Evolutionary conservation across 306 rosid species (phyloP).

Genomic region (Sphenostylis stenocarpa): DNA sequence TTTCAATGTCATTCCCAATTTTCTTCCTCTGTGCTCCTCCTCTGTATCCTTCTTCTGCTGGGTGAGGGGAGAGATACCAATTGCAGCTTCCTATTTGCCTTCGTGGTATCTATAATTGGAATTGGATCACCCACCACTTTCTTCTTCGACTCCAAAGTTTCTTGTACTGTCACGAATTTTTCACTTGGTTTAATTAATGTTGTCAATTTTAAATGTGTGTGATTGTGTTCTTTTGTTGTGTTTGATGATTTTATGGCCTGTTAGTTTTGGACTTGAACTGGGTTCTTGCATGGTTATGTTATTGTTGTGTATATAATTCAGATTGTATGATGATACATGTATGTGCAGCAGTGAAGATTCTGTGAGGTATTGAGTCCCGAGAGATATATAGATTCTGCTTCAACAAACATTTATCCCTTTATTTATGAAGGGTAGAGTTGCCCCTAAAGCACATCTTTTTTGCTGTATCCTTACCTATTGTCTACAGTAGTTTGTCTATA

Average conservation of each 20-base stretch:
- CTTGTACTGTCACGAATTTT: conserved; percentile 4
- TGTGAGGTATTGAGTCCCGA: neutral
- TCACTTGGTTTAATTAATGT: neutral
- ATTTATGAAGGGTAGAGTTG: neutral
- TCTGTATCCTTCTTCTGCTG: neutral
- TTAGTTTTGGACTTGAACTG: neutral
- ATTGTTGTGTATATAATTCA: neutral
- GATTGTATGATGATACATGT: neutral
- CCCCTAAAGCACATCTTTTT: neutral
- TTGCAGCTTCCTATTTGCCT: conserved; percentile 34
- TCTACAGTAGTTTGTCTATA: neutral
- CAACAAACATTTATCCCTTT: neutral
- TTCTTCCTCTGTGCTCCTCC: neutral
- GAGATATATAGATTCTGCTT: neutral
- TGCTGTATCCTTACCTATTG: neutral
- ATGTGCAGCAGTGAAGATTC: neutral
- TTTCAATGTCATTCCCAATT: neutral
- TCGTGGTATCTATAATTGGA: neutral
- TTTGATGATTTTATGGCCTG: neutral
- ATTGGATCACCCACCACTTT: neutral
- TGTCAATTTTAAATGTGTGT: neutral
- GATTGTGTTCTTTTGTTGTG: neutral
- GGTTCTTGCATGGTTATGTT: neutral
- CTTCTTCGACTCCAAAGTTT: conserved; percentile 35
- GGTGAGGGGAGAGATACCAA: conserved; percentile 23